Base-by-base conservation (phyloP, 1,284 basidiomycete genomes). In the Waitea zeae region DNA sequence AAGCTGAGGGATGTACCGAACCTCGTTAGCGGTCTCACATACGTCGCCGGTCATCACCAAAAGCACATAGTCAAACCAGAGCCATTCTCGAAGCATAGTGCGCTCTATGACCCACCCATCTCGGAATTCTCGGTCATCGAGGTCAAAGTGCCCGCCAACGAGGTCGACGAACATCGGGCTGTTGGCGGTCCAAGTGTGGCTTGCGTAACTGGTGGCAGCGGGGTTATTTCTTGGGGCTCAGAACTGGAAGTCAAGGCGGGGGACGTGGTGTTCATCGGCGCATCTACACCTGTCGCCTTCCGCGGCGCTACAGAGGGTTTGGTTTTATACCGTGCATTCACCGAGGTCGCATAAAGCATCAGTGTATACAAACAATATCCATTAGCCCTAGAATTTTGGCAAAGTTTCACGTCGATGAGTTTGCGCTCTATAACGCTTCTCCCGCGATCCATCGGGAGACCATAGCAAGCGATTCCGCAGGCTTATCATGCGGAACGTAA, bases 1-100 rank as follows among this genome's bases (percentile, higher is more conserved):
- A 99, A 99, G 57, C 67, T 86, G 15, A 76, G 93, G 39, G 95
- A 99, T 52, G 77, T 96, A 14, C 73, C 79, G 3, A 96, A 92
- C 42, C 73, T 99, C 34, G 63, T 96, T 39, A 62, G 71, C 3
- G 86, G 87, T 51, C 69, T 98, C 41, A 97, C 90, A 6, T 98
- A 97, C 56, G 65, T 60, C 35, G 66, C 83, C 11, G 73, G 76
- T 2, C 65, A 70, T 4, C 68, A 77, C 14, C 58, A 64, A 9
- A 70, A 67, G 41, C 87, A 95, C 51, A 53, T 75, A 40, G 73
- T 95, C 40, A 46, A 58, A 18, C 75, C 86, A 1, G 50, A 49
- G 3, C 43, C 57, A 1, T 84, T 79, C 29, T 39, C 43, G 17
- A 49, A 42, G 2, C 45, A 49, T 42, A 56, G 64, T 34, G 64